phyloP scores from a whole-genome alignment of 106 monocot genomes.

The Chionographis japonica region DNA sequence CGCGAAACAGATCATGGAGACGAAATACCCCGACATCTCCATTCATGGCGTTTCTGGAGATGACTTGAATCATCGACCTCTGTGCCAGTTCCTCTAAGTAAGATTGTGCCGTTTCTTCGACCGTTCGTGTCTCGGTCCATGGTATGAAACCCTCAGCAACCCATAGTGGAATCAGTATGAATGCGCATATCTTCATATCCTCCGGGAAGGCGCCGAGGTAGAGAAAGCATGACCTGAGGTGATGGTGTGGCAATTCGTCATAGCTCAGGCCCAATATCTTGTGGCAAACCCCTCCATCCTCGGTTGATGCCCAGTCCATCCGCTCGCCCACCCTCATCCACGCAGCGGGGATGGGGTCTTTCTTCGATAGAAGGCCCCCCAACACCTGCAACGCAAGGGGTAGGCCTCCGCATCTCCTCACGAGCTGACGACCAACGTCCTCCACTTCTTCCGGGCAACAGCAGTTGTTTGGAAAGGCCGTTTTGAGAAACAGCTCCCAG shows the following conservation, averaged over 20 bases:
- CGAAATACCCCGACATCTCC: no score
- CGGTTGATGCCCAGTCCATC: neutral
- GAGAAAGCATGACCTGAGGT: conserved; percentile 11
- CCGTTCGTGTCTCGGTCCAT: neutral
- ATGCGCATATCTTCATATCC: neutral
- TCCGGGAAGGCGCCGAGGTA: conserved; percentile 9
- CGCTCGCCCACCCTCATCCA: conserved; percentile 6
- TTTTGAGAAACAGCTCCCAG: conserved; percentile 13
- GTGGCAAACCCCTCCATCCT: neutral
- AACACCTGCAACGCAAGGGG: conserved; percentile 22
- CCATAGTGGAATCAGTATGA: conserved; percentile 12
- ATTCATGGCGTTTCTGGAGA: no score
- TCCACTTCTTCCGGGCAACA: neutral
- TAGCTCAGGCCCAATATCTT: conserved; percentile 5
- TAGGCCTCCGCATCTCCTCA: conserved; percentile 17
- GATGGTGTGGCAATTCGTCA: conserved; percentile 3
- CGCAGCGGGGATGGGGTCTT: neutral
- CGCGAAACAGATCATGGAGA: no score
- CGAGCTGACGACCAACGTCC: conserved; percentile 1
- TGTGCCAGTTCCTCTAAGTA: conserved; percentile 14
- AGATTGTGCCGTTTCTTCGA: conserved; percentile 3
- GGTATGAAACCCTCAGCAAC: conserved; percentile 25
- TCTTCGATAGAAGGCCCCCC: conserved; percentile 18
- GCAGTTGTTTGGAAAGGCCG: conserved; percentile 6
- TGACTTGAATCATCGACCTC: conserved; percentile 3